Evolutionary conservation across 192 early-diverging fungal species (phyloP), one percentile per base, ranked within the genome.

Genomic region (Nowakowskiella sp.): DNA sequence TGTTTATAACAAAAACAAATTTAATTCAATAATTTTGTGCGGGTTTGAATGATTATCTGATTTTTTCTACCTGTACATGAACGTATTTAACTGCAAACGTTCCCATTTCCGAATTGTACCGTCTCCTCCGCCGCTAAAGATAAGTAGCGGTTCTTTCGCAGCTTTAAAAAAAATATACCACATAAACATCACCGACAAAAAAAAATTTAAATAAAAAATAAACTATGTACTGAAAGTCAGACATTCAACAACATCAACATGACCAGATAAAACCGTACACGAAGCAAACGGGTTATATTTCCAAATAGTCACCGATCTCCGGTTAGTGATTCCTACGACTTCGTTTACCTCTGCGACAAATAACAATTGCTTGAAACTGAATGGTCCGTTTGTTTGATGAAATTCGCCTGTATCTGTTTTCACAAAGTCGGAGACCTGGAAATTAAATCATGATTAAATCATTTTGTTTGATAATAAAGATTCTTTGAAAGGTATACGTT

Each of bases 71-170:
- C 72, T 74, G 58, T 81, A 81, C 78, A 81, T 81, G 52, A 81
- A 81, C 2, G 78, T 67, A 53, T 79, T 81, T 9, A 81, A 64
- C 49, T 81, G 78, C 42, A 79, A 36, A 22, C 78, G 49, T 33
- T 81, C 78, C 78, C 78, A 81, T 57, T 78, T 78, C 10, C 67
- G 55, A 39, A 79, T 76, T 6, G 72, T 44, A 1, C 73, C 73
- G 57, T 77, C 72, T 32, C 61, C 74, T 1, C 75, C 73, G 31
- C 76, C 78, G 53, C 73, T 78, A 42, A 77, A 81, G 16, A 81
- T 79, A 25, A 81, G 53, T 1, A 81, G 43, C 25, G 78, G 78
- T 31, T 81, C 78, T 45, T 81, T 79, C 16, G 66, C 44, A 9
- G 70, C 71, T 73, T 29, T 25, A n/a, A 42, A 8, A 34, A 49